phyloP scores from a whole-genome alignment of 768 basidiomycete genomes.

The Kwoniella sp. region DNA sequence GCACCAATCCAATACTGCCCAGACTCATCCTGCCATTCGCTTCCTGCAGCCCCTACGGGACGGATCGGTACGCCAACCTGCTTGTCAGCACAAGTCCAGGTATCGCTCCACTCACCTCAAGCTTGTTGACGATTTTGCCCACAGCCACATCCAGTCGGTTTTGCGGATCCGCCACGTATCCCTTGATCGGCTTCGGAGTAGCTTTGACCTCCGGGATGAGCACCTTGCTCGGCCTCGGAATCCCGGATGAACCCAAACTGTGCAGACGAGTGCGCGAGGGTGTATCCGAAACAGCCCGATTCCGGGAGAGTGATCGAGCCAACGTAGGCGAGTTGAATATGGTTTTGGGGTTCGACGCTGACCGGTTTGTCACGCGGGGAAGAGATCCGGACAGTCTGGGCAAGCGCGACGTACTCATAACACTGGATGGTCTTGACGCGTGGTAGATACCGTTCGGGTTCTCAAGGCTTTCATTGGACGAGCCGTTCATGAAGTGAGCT shows the following conservation, averaged over 20 bases:
- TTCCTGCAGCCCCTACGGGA: slow-evolving; percentile 38
- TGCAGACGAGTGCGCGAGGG: neutral
- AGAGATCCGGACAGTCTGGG: neutral
- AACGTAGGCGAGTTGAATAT: neutral
- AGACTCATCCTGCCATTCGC: slow-evolving; percentile 84
- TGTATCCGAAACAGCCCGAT: neutral
- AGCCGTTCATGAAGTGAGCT: neutral
- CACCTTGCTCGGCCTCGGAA: neutral
- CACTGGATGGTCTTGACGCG: neutral
- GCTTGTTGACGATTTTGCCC: slow-evolving; percentile 84
- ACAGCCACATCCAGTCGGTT: slow-evolving; percentile 90
- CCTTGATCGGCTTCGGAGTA: slow-evolving; percentile 58
- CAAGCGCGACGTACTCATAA: neutral
- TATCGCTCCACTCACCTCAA: slow-evolving; percentile 63
- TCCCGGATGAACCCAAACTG: neutral
- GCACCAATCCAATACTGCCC: slow-evolving; percentile 97
- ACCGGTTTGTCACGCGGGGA: neutral
- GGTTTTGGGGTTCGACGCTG: neutral
- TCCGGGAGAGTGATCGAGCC: neutral
- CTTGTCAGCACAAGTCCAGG: too few relatives aligned
- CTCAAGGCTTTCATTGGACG: neutral
- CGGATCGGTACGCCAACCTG: slow-evolving; percentile 51
- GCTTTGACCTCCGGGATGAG: too few relatives aligned
- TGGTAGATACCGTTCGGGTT: too few relatives aligned
- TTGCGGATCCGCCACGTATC: slow-evolving; percentile 84